Evolutionary conservation across 1,284 basidiomycete species (phyloP), one percentile per base, ranked within the genome.

Genomic region (Trichosporon faecale): DNA sequence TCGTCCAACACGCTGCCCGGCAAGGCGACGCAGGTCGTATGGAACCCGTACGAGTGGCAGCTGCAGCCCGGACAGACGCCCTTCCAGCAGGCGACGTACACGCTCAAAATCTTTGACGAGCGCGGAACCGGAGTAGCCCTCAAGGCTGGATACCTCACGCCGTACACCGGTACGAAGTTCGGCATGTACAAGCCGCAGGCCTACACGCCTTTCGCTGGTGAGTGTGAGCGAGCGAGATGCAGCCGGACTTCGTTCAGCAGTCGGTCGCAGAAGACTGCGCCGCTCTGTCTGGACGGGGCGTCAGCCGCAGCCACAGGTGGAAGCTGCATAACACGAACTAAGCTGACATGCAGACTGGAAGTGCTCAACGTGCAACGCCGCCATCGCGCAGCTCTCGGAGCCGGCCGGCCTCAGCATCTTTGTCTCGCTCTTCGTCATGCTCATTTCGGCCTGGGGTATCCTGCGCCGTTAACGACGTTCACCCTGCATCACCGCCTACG

Each of bases 141-240:
- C 44, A 82, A 84, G 21, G 88, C 89, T 0, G 95, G 94, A 0
- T 87, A 86, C 77, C 85, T 98, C 74, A 85, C 85, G 69, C 88
- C 90, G 65, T 94, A 94, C 80, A 86, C 86, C 44, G 87, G 87
- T 2, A 84, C 93, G 57, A 85, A 87, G 76, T 97, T 98, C 84
- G 92, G 92, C 65, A 82, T 98, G 78, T 98, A 97, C 82, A 89
- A 89, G 0, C 94, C 94, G 0, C 88, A 89, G 75, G 64, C 87
- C 7, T 95, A 95, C 80, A 92, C 91, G 0, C 87, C 90, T 12
- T 78, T 95, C 5, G 78, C 88, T 1, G 87, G 88, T 86, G 73
- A 88, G 93, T 91, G 84, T 11, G 16, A 23, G 18, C n/a, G 7
- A 0, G 37, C 37, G 37, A 12, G 9, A 2, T 9, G 23, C 35